Base-by-base conservation (phyloP, 2,329 filamentous ascomycete genomes). In the Apiospora arundinis region DNA sequence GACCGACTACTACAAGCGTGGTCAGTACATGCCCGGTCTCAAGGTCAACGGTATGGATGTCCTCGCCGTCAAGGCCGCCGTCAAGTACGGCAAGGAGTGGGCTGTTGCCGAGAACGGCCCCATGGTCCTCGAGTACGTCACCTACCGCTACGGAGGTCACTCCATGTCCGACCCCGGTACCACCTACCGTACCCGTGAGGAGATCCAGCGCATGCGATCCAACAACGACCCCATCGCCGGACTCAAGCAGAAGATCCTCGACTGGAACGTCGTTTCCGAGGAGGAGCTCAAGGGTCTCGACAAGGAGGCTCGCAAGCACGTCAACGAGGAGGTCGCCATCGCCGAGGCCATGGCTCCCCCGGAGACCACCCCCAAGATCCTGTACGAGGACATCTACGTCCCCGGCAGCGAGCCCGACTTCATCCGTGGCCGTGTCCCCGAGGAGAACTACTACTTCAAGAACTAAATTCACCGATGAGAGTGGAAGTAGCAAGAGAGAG, bases 31-130 rank as follows among this genome's bases (percentile, higher is more conserved):
- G 77, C 95, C 96, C 72, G 96, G 96, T 87, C 91, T 99, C 79
- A 99, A 99, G 91, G 94, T 99, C 84, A 99, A 99, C 87, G 96
- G 94, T 81, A 99, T 99, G 96, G 96, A 99, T 82, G 95, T 97
- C 78, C 93, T 99, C 74, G 95, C 96, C 75, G 95, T 98, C 83
- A 97, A 97, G 90, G 95, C 95, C 69, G 96, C 96, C 75, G 95
- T 97, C 79, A 88, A 95, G 85, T 95, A 97, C 87, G 95, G 92
- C 81, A 97, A 96, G 88, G 90, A 97, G 81, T 97, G 92, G 88
- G 92, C 94, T 75, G 85, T 88, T 73, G 87, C 90, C 73, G 95
- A 92, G 83, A 95, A 97, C 84, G 95, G 95, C 74, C 96, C 96
- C 76, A 89, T 99, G 74, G 96, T 99, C 79, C 92, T 97, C 84